Conservation (phyloP, 257 asterid species). For the Leonotis leonurus region DNA sequence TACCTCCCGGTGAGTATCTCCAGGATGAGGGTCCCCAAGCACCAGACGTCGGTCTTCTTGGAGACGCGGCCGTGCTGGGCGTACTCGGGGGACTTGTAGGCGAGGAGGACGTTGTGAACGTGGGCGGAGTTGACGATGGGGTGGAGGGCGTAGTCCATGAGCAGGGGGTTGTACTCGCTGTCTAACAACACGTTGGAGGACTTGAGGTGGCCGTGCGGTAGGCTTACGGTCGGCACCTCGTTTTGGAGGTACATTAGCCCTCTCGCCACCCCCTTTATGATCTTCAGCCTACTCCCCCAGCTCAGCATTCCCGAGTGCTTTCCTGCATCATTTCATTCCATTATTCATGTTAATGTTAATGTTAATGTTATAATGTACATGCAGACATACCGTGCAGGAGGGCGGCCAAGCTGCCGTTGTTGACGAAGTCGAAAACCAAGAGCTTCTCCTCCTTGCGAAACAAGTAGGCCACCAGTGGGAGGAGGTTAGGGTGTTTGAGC, state of each 20-base stretch:
- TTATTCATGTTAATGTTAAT: too few species aligned
- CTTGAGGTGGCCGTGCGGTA: constrained; percentile 77
- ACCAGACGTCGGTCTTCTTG: constrained; percentile 81
- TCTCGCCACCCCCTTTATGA: constrained; percentile 76
- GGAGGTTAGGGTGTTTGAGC: constrained; percentile 60
- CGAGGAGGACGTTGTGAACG: constrained; percentile 56
- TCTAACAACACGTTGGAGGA: constrained; percentile 78
- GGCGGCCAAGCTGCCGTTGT: constrained; percentile 73
- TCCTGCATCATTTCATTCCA: constrained; percentile 12
- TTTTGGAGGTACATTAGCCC: constrained; percentile 58
- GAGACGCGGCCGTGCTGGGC: constrained; percentile 30
- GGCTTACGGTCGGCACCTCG: constrained; percentile 60
- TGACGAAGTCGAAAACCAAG: constrained; percentile 60
- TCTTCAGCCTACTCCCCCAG: constrained; percentile 65
- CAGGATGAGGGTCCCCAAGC: constrained; percentile 60
- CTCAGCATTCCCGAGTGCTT: constrained; percentile 51
- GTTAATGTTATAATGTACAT: too few species aligned
- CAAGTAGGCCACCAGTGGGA: constrained; percentile 80
- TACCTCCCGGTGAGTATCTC: constrained; percentile 56
- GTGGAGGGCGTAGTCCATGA: constrained; percentile 71
- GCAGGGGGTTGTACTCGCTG: constrained; percentile 43
- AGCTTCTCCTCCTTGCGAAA: constrained; percentile 91
- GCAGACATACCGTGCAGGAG: constrained; percentile 44
- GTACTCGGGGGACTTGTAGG: constrained; percentile 70
- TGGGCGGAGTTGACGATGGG: constrained; percentile 65